These are phyloP conservation scores for Acer saccharum DNA, from an alignment of 345 rosid species.

Conservation along the genomic window DNA sequence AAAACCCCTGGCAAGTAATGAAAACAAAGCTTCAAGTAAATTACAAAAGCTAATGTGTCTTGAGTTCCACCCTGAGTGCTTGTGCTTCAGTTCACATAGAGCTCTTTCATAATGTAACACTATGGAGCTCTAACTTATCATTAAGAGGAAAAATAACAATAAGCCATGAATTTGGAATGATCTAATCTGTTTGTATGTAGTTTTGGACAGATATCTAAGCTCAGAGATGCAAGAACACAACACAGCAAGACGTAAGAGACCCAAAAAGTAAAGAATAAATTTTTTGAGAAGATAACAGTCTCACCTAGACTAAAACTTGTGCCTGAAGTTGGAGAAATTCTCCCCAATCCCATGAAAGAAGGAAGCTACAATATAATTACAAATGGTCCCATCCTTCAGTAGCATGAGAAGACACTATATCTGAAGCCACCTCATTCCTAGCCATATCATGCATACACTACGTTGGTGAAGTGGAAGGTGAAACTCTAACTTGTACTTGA, in stretches of 20 bases:
- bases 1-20: constrained; percentile 11
- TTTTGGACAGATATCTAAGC: constrained; percentile 6
- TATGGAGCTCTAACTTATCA: constrained; percentile 2
- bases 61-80: background rate
- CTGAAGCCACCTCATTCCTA: constrained; percentile 12
- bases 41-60: background rate
- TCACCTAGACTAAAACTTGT: constrained; percentile 27
- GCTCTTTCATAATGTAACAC: constrained; percentile 8
- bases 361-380: constrained; percentile 15
- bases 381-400: constrained; percentile 13
- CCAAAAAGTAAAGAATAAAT: background rate
- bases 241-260: constrained; percentile 10
- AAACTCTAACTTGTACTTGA: constrained; percentile 24
- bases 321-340: constrained; percentile 21
- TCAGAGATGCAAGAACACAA: background rate
- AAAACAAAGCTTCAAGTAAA: constrained; percentile 1
- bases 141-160: background rate
- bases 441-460: constrained; percentile 5
- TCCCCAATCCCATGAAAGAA: constrained; percentile 23
- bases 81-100: background rate
- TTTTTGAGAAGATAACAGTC: constrained; percentile 22
- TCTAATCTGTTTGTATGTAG: background rate
- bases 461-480: constrained; percentile 30
- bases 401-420: constrained; percentile 25
- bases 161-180: constrained; percentile 13